phyloP scores from a whole-genome alignment of 2,329 filamentous ascomycete genomes.

The Trichoderma harzianum region DNA sequence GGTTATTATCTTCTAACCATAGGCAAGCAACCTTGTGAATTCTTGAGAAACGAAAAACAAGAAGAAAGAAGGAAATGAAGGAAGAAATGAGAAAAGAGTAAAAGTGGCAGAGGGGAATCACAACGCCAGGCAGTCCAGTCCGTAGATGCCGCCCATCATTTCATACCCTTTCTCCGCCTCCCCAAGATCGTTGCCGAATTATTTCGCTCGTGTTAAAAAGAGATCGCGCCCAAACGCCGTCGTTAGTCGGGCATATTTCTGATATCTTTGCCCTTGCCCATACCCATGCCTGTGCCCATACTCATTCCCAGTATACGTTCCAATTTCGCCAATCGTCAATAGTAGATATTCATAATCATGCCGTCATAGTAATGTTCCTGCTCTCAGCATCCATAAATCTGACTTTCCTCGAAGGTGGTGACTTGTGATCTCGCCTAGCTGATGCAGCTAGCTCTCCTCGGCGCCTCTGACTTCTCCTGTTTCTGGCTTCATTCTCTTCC shows the following conservation, averaged over 20 bases:
- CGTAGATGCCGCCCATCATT: not conserved
- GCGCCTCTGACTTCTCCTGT: conserved; percentile 51
- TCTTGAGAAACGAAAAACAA: not conserved
- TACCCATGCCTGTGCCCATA: not conserved
- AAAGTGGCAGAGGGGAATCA: not conserved
- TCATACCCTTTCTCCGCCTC: not conserved
- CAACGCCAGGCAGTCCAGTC: not conserved
- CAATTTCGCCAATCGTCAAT: not conserved
- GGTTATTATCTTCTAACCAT: not conserved
- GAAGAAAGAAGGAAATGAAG: not conserved
- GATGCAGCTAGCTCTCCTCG: conserved; percentile 32
- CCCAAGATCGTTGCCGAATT: not conserved
- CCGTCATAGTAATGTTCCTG: conserved; percentile 30
- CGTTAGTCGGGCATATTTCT: not conserved
- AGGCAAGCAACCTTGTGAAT: not conserved
- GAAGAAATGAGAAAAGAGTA: not conserved
- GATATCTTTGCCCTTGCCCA: not conserved
- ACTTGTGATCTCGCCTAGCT: conserved; percentile 27
- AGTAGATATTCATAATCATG: conserved; percentile 23
- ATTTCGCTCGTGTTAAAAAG: not conserved
- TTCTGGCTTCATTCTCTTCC: conserved; percentile 59
- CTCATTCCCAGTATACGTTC: not conserved
- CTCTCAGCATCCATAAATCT: conserved; percentile 41
- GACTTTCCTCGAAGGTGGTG: conserved; percentile 33
- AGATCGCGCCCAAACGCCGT: not conserved